phyloP scores from a whole-genome alignment of 2,329 filamentous ascomycete species.

The Neofusicoccum umdonicola region DNA sequence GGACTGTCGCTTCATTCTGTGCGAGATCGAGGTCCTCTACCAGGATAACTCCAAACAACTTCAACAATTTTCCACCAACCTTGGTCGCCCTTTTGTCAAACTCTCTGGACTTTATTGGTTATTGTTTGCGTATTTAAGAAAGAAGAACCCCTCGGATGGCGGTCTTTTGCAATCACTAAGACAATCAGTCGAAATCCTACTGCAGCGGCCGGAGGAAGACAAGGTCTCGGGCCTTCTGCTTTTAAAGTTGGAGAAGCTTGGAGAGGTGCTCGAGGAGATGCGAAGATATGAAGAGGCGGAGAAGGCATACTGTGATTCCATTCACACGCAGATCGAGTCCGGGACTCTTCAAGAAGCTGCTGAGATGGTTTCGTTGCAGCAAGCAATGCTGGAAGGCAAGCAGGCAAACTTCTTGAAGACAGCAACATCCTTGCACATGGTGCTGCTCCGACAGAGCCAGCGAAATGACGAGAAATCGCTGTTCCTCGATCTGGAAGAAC shows the following conservation, averaged over 20 bases:
- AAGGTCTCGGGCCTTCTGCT: slow-evolving; percentile 60
- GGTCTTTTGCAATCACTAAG: slow-evolving; percentile 57
- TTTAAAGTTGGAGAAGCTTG: slow-evolving; percentile 66
- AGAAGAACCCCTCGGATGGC: slow-evolving; percentile 42
- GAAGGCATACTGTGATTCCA: slow-evolving; percentile 59
- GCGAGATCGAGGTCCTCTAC: slow-evolving; percentile 25
- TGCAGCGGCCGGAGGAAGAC: slow-evolving; percentile 53
- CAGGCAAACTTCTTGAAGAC: slow-evolving; percentile 57
- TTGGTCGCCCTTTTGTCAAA: slow-evolving; percentile 51
- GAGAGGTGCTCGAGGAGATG: slow-evolving; percentile 56
- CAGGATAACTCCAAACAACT: slow-evolving; percentile 11
- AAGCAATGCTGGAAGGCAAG: slow-evolving; percentile 54
- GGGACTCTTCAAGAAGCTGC: slow-evolving; percentile 58
- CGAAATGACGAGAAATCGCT: slow-evolving; percentile 51
- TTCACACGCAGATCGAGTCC: slow-evolving; percentile 59
- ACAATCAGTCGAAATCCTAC: slow-evolving; percentile 63
- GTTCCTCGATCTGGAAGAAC: slow-evolving; percentile 34
- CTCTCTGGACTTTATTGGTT: slow-evolving; percentile 71
- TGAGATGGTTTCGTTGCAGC: slow-evolving; percentile 49
- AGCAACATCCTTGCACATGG: slow-evolving; percentile 58
- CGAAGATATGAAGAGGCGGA: slow-evolving; percentile 58
- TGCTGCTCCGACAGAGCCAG: slow-evolving; percentile 43
- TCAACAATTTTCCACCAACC: slow-evolving; percentile 17
- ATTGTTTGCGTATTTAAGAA: slow-evolving; percentile 56
- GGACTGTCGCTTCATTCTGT: slow-evolving; percentile 30